Evolutionary conservation across 305 asterid genomes (phyloP).

Genomic region (Solanum hybrid): DNA sequence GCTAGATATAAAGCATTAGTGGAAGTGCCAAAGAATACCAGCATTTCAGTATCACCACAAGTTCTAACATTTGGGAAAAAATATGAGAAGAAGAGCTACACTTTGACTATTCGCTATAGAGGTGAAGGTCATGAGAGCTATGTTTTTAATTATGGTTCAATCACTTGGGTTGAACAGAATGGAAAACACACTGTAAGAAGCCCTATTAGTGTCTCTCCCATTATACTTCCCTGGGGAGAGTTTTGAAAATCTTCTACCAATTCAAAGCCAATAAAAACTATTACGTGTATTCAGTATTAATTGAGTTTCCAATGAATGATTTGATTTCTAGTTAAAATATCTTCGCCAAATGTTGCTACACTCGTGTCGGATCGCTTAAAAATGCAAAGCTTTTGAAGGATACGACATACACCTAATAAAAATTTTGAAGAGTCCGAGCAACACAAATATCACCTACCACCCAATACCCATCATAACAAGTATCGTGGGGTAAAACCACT

Average conservation of each 20-base stretch:
- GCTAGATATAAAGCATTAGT: not conserved
- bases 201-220: conserved; percentile 11
- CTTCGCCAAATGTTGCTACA: not conserved
- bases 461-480: not conserved
- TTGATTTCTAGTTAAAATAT: not conserved
- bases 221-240: not conserved
- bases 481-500: not conserved
- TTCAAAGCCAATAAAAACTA: not conserved
- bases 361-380: not conserved
- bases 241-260: not conserved
- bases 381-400: not conserved
- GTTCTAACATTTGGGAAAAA: conserved; percentile 9
- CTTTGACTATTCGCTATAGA: conserved; percentile 3
- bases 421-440: not conserved
- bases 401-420: not conserved
- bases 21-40: not conserved
- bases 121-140: not conserved
- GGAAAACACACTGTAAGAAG: conserved; percentile 8
- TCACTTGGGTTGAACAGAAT: conserved; percentile 10
- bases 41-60: not conserved
- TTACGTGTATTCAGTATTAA: not conserved
- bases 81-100: conserved; percentile 8
- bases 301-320: not conserved
- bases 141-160: conserved; percentile 6
- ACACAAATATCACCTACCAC: not conserved